These are phyloP conservation scores for Ceriops decandra DNA, from an alignment of 345 rosid species.

Conservation along the genomic window DNA sequence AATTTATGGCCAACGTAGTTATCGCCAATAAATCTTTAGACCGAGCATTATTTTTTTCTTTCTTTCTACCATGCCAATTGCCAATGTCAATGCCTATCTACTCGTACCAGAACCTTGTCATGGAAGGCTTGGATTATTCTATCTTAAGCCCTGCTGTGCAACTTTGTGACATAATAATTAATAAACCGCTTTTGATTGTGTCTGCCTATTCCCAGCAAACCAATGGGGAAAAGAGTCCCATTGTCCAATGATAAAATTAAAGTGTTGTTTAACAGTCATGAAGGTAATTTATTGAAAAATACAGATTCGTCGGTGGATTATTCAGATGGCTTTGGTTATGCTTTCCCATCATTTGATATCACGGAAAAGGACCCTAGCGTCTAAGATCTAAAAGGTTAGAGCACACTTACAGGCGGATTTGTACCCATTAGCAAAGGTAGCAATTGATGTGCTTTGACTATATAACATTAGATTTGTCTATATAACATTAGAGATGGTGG, in stretches of 20 bases:
- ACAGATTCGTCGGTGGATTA: conserved; percentile 39
- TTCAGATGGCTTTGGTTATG: conserved; percentile 17
- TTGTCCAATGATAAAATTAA: conserved; percentile 14
- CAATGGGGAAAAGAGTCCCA: background rate
- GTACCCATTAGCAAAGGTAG: conserved; percentile 1
- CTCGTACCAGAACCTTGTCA: conserved; percentile 15
- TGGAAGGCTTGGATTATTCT: conserved; percentile 24
- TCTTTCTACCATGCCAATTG: background rate
- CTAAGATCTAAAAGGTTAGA: conserved; percentile 4
- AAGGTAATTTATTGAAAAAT: conserved; percentile 18
- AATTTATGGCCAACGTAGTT: conserved; percentile 9
- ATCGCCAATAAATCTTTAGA: background rate
- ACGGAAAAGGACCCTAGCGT: background rate
- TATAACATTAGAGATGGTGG: too few relatives aligned
- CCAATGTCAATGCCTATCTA: conserved; percentile 22
- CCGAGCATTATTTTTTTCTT: background rate
- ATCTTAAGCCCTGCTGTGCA: conserved; percentile 6
- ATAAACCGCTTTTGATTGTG: conserved; percentile 9
- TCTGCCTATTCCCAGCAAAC: conserved; percentile 1
- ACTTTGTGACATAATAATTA: conserved; percentile 13
- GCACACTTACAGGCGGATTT: conserved; percentile 4
- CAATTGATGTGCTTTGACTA: background rate
- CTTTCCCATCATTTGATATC: conserved; percentile 22
- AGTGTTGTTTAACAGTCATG: conserved; percentile 19
- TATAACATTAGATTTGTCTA: too few relatives aligned